phyloP scores from a whole-genome alignment of 2,329 filamentous ascomycete species.

The Talaromyces sp. region DNA sequence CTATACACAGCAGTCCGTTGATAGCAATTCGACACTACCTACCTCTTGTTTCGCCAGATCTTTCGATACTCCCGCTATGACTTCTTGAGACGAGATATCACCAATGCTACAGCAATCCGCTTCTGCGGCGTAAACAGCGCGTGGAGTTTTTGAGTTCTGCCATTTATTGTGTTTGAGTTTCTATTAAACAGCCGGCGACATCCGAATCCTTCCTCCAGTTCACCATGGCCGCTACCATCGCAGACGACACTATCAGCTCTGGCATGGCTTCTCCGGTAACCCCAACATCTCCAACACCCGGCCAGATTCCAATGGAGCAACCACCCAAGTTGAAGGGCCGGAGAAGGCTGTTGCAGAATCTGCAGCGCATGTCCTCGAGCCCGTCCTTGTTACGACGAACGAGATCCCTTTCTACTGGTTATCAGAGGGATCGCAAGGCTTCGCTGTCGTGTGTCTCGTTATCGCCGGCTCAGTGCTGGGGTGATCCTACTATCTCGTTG shows the following conservation, averaged over 20 bases:
- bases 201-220: not conserved
- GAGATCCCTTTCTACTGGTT: slow-evolving; percentile 64
- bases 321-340: slow-evolving; percentile 63
- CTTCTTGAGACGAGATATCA: not conserved
- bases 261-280: slow-evolving; percentile 33
- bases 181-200: not conserved
- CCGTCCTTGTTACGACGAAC: slow-evolving; percentile 65
- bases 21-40: not conserved
- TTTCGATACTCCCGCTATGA: slow-evolving; percentile 4
- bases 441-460: slow-evolving; percentile 65
- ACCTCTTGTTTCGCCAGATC: not conserved
- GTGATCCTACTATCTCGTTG: slow-evolving; percentile 54
- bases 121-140: not conserved
- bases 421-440: slow-evolving; percentile 60
- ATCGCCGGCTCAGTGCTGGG: slow-evolving; percentile 54
- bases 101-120: slow-evolving; percentile 7
- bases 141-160: not conserved
- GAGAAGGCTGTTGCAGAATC: slow-evolving; percentile 66
- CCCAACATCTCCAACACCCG: slow-evolving; percentile 31
- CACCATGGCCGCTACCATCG: slow-evolving; percentile 30
- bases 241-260: slow-evolving; percentile 32
- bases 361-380: slow-evolving; percentile 79
- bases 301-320: slow-evolving; percentile 38
- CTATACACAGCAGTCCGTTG: not conserved
- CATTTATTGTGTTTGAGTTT: not conserved